Evolutionary conservation across 768 basidiomycete genomes (phyloP).

Genomic region (Lactifluus pinguis): DNA sequence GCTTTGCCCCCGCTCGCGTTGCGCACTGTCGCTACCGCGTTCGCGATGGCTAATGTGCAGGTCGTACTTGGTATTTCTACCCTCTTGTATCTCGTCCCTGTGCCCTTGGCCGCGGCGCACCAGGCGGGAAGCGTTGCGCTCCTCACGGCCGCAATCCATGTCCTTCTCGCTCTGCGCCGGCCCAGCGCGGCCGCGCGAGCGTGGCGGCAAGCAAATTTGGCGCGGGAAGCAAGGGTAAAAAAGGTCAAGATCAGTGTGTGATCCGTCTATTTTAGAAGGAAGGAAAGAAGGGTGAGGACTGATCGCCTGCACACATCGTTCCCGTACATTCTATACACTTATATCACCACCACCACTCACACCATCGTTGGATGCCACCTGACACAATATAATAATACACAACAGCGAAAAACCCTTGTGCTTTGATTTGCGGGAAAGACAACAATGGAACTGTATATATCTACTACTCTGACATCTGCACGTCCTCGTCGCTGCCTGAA

Average conservation of each 20-base stretch:
- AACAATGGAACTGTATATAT: background rate
- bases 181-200: slow-evolving; percentile 57
- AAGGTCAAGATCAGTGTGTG: background rate
- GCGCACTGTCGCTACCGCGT: slow-evolving; percentile 46
- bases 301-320: background rate
- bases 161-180: slow-evolving; percentile 60
- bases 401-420: background rate
- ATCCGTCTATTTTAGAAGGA: background rate
- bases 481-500: slow-evolving; percentile 56
- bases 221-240: background rate
- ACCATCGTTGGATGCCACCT: too few species aligned
- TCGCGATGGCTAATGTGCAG: slow-evolving; percentile 79
- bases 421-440: background rate
- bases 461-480: slow-evolving; percentile 71
- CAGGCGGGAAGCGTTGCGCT: slow-evolving; percentile 92
- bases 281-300: background rate
- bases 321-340: background rate
- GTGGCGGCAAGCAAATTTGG: slow-evolving; percentile 39
- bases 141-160: slow-evolving; percentile 72
- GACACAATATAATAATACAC: background rate
- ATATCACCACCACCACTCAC: slow-evolving; percentile 3
- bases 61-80: slow-evolving; percentile 72
- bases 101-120: slow-evolving; percentile 86
- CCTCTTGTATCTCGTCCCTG: slow-evolving; percentile 84
- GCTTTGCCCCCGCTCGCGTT: slow-evolving; percentile 54